Conservation (phyloP, 148 eudicot genomes). For the Euryodendron excelsum region DNA sequence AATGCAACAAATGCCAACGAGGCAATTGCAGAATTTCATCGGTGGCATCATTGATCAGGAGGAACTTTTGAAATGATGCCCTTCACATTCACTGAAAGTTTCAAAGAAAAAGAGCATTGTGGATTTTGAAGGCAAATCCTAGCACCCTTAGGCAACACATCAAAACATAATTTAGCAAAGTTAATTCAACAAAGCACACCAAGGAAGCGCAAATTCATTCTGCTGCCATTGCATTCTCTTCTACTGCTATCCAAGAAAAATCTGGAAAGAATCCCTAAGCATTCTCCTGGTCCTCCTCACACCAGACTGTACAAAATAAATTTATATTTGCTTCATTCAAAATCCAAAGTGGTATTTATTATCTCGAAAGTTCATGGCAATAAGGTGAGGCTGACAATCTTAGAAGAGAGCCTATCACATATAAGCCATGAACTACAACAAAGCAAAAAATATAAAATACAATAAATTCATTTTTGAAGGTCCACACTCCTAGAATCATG, state of each 20-base stretch:
- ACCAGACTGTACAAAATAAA: neutral
- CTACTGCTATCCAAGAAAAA: neutral
- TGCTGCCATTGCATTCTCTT: neutral
- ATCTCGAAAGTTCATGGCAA: neutral
- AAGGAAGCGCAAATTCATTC: neutral
- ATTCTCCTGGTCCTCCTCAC: neutral
- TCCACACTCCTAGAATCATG: neutral
- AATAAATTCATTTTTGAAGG: neutral
- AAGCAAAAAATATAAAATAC: neutral
- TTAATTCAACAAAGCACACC: neutral
- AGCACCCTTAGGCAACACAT: constrained; percentile 2
- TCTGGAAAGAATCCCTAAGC: neutral
- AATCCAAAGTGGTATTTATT: neutral
- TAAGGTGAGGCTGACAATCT: neutral
- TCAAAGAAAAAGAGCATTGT: neutral
- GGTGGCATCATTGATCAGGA: neutral
- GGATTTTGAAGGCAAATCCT: neutral
- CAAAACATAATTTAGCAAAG: neutral
- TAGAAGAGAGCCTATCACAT: neutral
- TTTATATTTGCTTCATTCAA: neutral
- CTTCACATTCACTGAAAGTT: neutral
- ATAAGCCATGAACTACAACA: neutral
- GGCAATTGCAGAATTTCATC: neutral
- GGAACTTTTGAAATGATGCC: neutral
- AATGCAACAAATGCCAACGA: neutral